These are phyloP conservation scores for Podaxis rugospora DNA, from an alignment of 768 basidiomycete species.

Conservation along the genomic window DNA sequence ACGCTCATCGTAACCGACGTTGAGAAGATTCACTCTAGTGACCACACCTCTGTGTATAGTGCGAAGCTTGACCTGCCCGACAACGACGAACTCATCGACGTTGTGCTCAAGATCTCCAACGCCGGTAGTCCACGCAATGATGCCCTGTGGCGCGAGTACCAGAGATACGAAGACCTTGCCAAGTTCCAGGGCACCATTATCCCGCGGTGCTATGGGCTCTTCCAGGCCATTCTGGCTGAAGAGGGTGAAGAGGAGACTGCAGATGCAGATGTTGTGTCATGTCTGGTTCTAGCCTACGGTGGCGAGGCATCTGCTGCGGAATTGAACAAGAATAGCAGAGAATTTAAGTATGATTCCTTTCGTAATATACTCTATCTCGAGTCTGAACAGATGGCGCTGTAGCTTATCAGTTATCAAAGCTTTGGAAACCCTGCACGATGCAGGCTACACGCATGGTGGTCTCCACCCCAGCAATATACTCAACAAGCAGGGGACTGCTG, in stretches of 20 bases:
- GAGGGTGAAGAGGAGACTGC: background rate
- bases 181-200: slow-evolving; percentile 5
- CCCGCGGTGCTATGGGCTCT: slow-evolving; percentile 10
- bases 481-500: background rate
- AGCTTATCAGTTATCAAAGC: slow-evolving; percentile 8
- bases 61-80: slow-evolving; percentile 2
- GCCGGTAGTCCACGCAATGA: slow-evolving; percentile 5
- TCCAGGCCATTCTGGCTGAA: slow-evolving; percentile 6
- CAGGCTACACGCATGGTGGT: slow-evolving; percentile 7
- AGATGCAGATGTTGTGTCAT: slow-evolving; percentile 3
- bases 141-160: slow-evolving; percentile 6
- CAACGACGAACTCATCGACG: slow-evolving; percentile 3
- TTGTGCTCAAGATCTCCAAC: slow-evolving; percentile 11
- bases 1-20: slow-evolving; percentile 8
- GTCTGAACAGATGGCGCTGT: background rate
- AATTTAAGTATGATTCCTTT: background rate
- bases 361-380: background rate
- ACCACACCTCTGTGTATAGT: slow-evolving; percentile 3
- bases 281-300: slow-evolving; percentile 6
- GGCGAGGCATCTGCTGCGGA: slow-evolving; percentile 3
- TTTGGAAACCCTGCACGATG: slow-evolving; percentile 7
- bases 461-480: slow-evolving; percentile 9
- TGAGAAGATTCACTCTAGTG: slow-evolving; percentile 8
- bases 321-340: slow-evolving; percentile 8
- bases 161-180: slow-evolving; percentile 5